These are phyloP conservation scores for Dalbergia cochinchinensis DNA, from an alignment of 306 rosid genomes.

Conservation along the genomic window DNA sequence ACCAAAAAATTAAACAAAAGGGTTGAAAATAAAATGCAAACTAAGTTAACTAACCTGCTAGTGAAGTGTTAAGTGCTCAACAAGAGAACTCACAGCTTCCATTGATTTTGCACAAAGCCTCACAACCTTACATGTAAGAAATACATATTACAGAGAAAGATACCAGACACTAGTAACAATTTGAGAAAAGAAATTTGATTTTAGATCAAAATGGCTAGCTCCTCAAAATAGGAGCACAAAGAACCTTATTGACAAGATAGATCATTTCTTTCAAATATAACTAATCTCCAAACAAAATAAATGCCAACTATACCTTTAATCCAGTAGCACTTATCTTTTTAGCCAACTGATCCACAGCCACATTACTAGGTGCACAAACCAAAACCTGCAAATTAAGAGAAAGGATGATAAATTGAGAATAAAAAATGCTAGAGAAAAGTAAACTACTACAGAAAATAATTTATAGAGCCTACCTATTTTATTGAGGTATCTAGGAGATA, in stretches of 20 bases:
- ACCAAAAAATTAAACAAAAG: not conserved
- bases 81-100: constrained; percentile 99
- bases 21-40: constrained; percentile 8
- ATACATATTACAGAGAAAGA: constrained; percentile 10
- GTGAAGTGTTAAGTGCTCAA: constrained; percentile 96
- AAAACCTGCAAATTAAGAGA: constrained; percentile 65
- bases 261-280: too few species aligned
- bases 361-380: constrained; percentile 99
- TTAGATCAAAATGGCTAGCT: too few species aligned
- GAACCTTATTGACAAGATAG: too few species aligned
- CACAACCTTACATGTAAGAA: constrained; percentile 73
- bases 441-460: not conserved
- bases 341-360: constrained; percentile 95
- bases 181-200: not conserved
- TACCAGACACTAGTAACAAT: not conserved
- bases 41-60: constrained; percentile 76
- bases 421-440: not conserved
- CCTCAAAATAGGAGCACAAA: too few species aligned
- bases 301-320: constrained; percentile 86
- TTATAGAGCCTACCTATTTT: constrained; percentile 61
- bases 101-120: constrained; percentile 96
- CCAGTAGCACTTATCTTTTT: constrained; percentile 99
- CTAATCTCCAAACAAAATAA: too few species aligned
- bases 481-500: constrained; percentile 72
- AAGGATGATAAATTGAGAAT: not conserved